A percentile compares a stretch with the other conserved stretches of the same genome.
phyloP scores from a whole-genome alignment of 108 stramenopile genomes.

The Skeletonema costatum region DNA sequence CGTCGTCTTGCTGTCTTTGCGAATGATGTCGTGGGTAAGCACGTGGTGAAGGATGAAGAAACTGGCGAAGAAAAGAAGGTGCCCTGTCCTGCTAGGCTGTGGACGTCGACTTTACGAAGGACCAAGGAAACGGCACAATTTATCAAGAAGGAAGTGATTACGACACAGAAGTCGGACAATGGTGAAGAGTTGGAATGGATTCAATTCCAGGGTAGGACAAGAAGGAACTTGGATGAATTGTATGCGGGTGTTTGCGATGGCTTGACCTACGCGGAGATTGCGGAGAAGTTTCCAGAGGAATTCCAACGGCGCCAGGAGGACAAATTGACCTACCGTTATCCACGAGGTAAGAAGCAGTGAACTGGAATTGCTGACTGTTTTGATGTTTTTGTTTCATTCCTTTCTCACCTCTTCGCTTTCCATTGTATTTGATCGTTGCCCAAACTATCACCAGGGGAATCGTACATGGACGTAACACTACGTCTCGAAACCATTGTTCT shows the following conservation, averaged over 20 bases:
- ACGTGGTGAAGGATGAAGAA: conserved; percentile 43
- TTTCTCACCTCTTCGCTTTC: not conserved
- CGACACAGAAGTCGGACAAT: conserved; percentile 72
- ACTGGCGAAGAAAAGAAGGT: conserved; percentile 48
- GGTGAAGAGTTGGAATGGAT: conserved; percentile 84
- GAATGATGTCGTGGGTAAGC: conserved; percentile 69
- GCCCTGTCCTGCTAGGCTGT: conserved; percentile 85
- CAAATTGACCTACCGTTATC: conserved; percentile 93
- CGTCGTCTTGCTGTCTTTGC: conserved; percentile 90
- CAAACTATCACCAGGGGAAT: conserved; percentile 73
- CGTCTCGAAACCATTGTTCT: conserved; percentile 96
- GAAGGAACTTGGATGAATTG: conserved; percentile 93
- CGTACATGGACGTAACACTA: conserved; percentile 98
- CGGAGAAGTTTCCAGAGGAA: conserved; percentile 93
- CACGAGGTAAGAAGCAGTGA: conserved; percentile 55
- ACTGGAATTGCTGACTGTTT: not conserved
- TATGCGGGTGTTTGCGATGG: conserved; percentile 95
- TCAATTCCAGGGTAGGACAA: conserved; percentile 77
- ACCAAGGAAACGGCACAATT: conserved; percentile 96
- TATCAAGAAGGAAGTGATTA: conserved; percentile 66
- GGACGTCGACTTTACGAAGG: conserved; percentile 96
- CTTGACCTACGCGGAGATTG: conserved; percentile 96
- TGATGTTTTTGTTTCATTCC: not conserved
- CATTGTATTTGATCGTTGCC: too few species aligned
- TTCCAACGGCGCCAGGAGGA: conserved; percentile 90